Base-by-base conservation (phyloP, 2,329 filamentous ascomycete genomes). In the Exophiala spinifera region DNA sequence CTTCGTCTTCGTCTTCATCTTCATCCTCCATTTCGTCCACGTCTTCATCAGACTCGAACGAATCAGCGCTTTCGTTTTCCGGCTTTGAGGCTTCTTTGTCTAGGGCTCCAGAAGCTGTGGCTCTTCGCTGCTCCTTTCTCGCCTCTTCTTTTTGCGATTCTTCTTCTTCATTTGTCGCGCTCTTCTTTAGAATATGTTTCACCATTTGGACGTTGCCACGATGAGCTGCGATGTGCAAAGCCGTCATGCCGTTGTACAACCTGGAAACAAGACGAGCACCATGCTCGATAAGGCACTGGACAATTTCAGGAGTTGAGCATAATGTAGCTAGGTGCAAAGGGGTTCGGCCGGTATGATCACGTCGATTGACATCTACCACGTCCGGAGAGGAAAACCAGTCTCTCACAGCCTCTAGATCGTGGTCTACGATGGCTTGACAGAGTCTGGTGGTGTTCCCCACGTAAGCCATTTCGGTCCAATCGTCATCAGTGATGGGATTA, bases 381-480 rank as follows among this genome's bases (percentile, higher is more conserved):
- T 89, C 84, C 63, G 87, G 82, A 11, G 46, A 56, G 20, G 83
- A 76, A 10, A 81, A 71, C 85, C 88, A 95, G 61, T 84, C 81
- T 62, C 82, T 70, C 2, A 95, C 86, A 58, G 83, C 79, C 34
- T 88, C 84, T 2, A 86, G 62, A 67, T 95, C 85, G 1, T 80
- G 76, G 62, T 91, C 84, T 3, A 91, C 83, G 53, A 95, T 95
- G 1, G 88, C 89, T 65, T 91, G 86, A 64, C 88, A 95, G 1
- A 95, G 77, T 14, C 81, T 77, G 34, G 83, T 84, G 1, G 88
- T 91, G 61, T 91, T 88, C 10, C 89, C 88, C 33, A 95, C 79
- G 61, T 95, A 95, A 0, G 89, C 89, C 89, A 95, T 94, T 61
- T 91, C 88, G 0, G 89, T 94, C 88, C 89, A 95, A 65, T 94